A percentile compares a stretch with the other conserved stretches of the same genome.
Evolutionary conservation across 2,329 filamentous ascomycete species (phyloP).

Genomic region (Aspergillus sp.): DNA sequence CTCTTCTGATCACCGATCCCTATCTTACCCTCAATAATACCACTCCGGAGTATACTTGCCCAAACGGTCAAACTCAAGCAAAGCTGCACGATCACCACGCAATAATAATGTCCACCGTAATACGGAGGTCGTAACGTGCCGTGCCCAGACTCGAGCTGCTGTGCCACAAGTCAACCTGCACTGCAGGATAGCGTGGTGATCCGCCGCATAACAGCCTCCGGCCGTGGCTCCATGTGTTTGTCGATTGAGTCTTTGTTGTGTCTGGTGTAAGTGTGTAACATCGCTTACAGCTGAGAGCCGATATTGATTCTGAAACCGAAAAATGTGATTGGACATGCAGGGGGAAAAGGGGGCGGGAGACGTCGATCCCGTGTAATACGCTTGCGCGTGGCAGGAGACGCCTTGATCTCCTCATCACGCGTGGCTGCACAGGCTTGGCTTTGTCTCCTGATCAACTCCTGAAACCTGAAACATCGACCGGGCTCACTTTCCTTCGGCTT

Average conservation of each 20-base stretch:
- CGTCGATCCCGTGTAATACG: slow-evolving; percentile 14
- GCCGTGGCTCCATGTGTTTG: slow-evolving; percentile 14
- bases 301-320: not conserved
- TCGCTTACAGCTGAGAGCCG: not conserved
- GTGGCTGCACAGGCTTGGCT: slow-evolving; percentile 7
- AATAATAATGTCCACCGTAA: not conserved
- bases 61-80: not conserved
- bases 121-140: not conserved
- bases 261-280: slow-evolving; percentile 7
- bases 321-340: slow-evolving; percentile 7
- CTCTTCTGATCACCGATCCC: not conserved
- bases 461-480: slow-evolving; percentile 8
- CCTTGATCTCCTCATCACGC: slow-evolving; percentile 12
- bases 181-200: slow-evolving; percentile 7
- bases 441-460: slow-evolving; percentile 9
- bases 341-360: slow-evolving; percentile 8
- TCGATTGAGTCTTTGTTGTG: slow-evolving; percentile 6
- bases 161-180: not conserved
- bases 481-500: not conserved
- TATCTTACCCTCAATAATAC: not conserved
- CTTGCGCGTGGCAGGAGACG: slow-evolving; percentile 13
- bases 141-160: not conserved
- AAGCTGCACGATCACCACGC: not conserved
- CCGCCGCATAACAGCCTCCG: slow-evolving; percentile 5
- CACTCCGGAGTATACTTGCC: not conserved